Base-by-base conservation (phyloP, 2,329 filamentous ascomycete genomes). In the Cordyceps tenuipes region DNA sequence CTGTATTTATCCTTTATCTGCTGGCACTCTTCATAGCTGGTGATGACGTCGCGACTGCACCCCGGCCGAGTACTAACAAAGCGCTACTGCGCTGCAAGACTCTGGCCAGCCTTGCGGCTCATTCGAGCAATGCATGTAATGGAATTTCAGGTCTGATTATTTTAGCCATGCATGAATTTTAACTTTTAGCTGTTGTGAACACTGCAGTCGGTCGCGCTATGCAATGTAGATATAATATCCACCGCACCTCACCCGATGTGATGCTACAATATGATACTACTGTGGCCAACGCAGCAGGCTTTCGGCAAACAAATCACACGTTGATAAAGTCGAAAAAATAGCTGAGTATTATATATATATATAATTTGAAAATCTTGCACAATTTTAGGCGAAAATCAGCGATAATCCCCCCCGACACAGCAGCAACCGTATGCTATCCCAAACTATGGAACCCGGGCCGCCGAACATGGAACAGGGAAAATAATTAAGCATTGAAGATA, bases 181-280 rank as follows among this genome's bases (percentile, higher is more conserved):
- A n/a, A n/a, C 23, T 15, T 19, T 5, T 5, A 36, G 3, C 10
- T 6, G 5, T n/a, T 31, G 23, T 19, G 19, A 41, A 10, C 34
- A 31, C 46, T 21, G 41, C 34, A 19, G 15, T 49, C 17, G 34
- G 29, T 13, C 29, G 21, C 10, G 31, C 44, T 19, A 19, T 36
- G 21, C 15, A 43, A 44, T 43, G 56, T 58, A 31, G 56, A 58
- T 57, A 50, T n/a, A 58, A 51, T 36, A 23, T 58, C 47, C 47
- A 47, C 43, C 48, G 51, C 47, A 58, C 34, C 48, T 44, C 47
- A 51, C 56, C 34, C 21, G 56, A 58, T 44, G 56, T 23, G 7
- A 43, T 36, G 23, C 26, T 12, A 46, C 56, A 34, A n/a, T n/a
- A n/a, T n/a, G 23, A 23, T 23, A 4, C 23, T 23, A 23, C 23